phyloP scores from a whole-genome alignment of 306 rosid genomes.

The Erythrophleum fordii region DNA sequence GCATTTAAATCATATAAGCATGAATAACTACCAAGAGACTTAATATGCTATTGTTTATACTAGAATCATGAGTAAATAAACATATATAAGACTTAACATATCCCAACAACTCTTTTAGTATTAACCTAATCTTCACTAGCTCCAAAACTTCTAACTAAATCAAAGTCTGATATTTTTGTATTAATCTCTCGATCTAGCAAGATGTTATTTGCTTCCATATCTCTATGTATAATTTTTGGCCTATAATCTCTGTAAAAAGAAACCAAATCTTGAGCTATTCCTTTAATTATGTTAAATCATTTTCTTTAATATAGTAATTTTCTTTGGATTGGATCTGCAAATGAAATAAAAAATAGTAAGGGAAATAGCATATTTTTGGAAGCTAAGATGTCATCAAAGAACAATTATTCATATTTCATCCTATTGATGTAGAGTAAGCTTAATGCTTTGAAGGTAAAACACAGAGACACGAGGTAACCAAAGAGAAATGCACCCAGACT shows the following conservation, averaged over 20 bases:
- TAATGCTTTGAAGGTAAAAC: slow-evolving; percentile 2
- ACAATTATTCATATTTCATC: too few relatives aligned
- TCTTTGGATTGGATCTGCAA: slow-evolving; percentile 36
- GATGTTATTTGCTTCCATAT: slow-evolving; percentile 46
- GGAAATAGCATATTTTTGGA: neutral
- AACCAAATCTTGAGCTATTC: slow-evolving; percentile 37
- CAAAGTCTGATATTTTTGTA: slow-evolving; percentile 47
- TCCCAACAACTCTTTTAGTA: slow-evolving; percentile 48
- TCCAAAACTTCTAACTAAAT: slow-evolving; percentile 43
- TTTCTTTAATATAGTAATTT: slow-evolving; percentile 38
- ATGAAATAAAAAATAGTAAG: neutral
- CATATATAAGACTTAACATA: slow-evolving; percentile 33
- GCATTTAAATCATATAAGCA: neutral
- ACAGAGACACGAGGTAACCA: slow-evolving; percentile 36
- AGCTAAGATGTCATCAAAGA: too few relatives aligned
- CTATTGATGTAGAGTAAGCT: too few relatives aligned
- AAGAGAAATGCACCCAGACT: slow-evolving; percentile 49
- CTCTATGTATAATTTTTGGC: slow-evolving; percentile 46
- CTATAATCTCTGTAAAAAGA: slow-evolving; percentile 49
- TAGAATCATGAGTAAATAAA: neutral
- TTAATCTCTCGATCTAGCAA: slow-evolving; percentile 41
- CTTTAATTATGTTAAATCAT: slow-evolving; percentile 43
- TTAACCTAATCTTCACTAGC: slow-evolving; percentile 36
- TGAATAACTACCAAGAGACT: neutral
- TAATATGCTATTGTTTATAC: neutral